Conservation (phyloP, 23 red algal species). For the Gracilaria gracilis region DNA sequence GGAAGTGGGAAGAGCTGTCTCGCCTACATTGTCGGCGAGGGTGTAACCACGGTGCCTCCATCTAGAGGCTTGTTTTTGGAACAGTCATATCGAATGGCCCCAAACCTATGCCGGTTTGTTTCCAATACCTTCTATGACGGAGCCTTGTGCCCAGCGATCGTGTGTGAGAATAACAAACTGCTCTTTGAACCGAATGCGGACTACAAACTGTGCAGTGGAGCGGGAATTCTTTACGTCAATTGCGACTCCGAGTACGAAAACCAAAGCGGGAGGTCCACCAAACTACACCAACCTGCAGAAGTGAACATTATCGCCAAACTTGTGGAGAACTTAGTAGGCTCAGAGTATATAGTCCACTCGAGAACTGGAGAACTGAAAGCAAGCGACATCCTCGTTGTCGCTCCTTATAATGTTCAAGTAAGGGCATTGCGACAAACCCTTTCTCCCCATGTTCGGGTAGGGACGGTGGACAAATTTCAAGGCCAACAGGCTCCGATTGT, state of each 20-base stretch:
- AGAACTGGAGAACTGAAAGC: slow-evolving; percentile 11
- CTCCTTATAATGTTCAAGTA: slow-evolving; percentile 91
- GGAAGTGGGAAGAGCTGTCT: slow-evolving; percentile 60
- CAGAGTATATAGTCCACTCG: slow-evolving; percentile 24
- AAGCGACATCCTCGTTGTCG: slow-evolving; percentile 87
- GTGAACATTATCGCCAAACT: slow-evolving; percentile 26
- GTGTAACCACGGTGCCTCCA: slow-evolving; percentile 56
- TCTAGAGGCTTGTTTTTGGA: slow-evolving; percentile 77
- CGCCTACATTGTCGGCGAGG: slow-evolving; percentile 68
- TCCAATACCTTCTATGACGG: slow-evolving; percentile 72
- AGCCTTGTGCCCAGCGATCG: slow-evolving; percentile 30
- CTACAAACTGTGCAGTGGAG: background rate
- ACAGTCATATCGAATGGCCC: slow-evolving; percentile 65
- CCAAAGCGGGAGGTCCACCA: background rate
- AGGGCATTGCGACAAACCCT: slow-evolving; percentile 50
- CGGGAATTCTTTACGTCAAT: slow-evolving; percentile 36
- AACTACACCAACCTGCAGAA: slow-evolving; percentile 57
- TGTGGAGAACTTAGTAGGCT: slow-evolving; percentile 34
- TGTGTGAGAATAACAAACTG: slow-evolving; percentile 43
- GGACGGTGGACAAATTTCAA: slow-evolving; percentile 96
- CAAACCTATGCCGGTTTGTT: slow-evolving; percentile 75
- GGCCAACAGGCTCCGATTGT: slow-evolving; percentile 87
- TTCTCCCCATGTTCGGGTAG: slow-evolving; percentile 61
- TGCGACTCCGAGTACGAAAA: slow-evolving; percentile 42
- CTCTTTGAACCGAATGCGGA: background rate